A percentile compares a stretch with the other conserved stretches of the same genome.
phyloP scores from a whole-genome alignment of 805 yeast genomes.

The Myxozyma neglecta region DNA sequence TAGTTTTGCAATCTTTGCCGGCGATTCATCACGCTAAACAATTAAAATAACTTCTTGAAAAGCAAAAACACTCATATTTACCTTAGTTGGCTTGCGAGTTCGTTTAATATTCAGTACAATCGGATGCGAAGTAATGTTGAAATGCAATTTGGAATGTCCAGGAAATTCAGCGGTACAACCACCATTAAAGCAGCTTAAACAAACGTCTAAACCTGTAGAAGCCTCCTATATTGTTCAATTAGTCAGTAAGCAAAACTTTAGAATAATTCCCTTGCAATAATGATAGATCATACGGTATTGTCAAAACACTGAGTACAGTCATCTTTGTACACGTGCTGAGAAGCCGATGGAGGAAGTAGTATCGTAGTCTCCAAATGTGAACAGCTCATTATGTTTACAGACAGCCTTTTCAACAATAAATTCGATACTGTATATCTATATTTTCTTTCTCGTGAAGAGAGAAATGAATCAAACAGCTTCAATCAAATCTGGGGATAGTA shows the following conservation, averaged over 20 bases:
- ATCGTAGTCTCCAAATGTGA: slow-evolving; percentile 13
- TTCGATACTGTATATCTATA: not conserved
- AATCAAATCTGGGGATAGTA: not conserved
- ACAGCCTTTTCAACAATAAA: not conserved
- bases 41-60: not conserved
- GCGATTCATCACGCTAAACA: slow-evolving; percentile 37
- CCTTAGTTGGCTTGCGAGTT: slow-evolving; percentile 25
- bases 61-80: not conserved
- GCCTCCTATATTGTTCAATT: slow-evolving; percentile 38
- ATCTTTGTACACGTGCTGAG: slow-evolving; percentile 68
- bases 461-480: not conserved
- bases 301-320: slow-evolving; percentile 88
- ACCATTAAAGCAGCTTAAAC: slow-evolving; percentile 60
- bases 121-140: slow-evolving; percentile 52
- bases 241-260: not conserved
- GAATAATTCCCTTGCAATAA: not conserved
- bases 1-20: slow-evolving; percentile 58
- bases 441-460: not conserved
- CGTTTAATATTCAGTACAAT: slow-evolving; percentile 58
- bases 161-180: slow-evolving; percentile 55
- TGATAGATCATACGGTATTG: slow-evolving; percentile 47
- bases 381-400: slow-evolving; percentile 9
- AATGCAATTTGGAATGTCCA: slow-evolving; percentile 59
- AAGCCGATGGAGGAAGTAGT: slow-evolving; percentile 27
- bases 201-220: slow-evolving; percentile 66